Conservation (phyloP, 768 basidiomycete genomes). For the Clitopilus passeckerianus region DNA sequence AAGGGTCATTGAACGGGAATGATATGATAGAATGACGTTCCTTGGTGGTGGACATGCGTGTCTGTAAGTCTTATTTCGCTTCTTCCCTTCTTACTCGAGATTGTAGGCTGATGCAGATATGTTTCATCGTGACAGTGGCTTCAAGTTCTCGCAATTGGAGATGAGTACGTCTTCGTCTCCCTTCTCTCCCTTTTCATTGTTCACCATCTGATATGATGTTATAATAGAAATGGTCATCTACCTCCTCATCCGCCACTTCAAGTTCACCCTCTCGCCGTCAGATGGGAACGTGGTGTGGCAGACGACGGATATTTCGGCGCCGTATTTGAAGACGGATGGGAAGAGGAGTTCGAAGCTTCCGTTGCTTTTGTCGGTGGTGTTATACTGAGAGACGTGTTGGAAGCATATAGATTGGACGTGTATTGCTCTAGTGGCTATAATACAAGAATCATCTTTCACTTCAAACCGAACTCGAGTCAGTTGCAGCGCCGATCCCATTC, state of each 20-base stretch:
- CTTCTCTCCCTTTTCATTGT: background rate
- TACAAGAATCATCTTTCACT: too few relatives aligned
- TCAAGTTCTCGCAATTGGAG: slow-evolving; percentile 31
- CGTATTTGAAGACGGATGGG: background rate
- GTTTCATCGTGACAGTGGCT: slow-evolving; percentile 17
- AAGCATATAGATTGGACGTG: too few relatives aligned
- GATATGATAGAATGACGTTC: slow-evolving; percentile 28
- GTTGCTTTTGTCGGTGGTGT: background rate
- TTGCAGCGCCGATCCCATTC: too few relatives aligned
- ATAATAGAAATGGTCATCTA: background rate
- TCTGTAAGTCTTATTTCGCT: slow-evolving; percentile 35
- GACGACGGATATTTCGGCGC: background rate
- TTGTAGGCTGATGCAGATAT: background rate
- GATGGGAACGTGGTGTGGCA: background rate
- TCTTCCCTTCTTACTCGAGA: slow-evolving; percentile 8
- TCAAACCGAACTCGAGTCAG: too few relatives aligned
- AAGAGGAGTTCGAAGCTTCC: background rate
- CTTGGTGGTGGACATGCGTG: slow-evolving; percentile 39
- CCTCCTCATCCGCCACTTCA: background rate
- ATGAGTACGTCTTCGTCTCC: slow-evolving; percentile 22
- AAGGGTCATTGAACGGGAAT: too few relatives aligned
- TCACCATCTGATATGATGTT: too few relatives aligned
- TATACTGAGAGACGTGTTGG: background rate
- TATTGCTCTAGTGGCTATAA: too few relatives aligned
- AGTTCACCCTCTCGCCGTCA: background rate